Evolutionary conservation across 2,329 filamentous ascomycete genomes (phyloP), one percentile per base, ranked within the genome.

Genomic region (Fusarium napiforme): DNA sequence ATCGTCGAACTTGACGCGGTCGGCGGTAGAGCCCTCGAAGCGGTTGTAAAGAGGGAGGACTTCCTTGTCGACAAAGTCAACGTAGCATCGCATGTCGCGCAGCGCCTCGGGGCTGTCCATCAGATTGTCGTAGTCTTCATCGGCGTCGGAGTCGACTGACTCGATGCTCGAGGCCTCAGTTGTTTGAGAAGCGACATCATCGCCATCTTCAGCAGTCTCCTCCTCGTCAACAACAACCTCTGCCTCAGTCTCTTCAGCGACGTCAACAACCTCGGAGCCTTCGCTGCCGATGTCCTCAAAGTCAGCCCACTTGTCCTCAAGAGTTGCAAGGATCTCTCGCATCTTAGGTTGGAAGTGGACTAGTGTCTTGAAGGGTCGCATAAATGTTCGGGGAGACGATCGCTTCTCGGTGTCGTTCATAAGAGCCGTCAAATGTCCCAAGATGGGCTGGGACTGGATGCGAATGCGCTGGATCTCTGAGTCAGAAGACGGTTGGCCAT

Each of bases 291-390:
- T 53, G 32, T 83, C 81, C 53, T 83, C 82, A 37, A 79, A 78
- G 46, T 83, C 81, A 2, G 76, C 82, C 82, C 82, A 84, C 66
- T 83, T 84, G 67, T 84, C 82, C 61, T 84, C 83, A 12, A 85
- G 76, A 0, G 78, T 80, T 5, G 77, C 72, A 2, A 85, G 80
- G 9, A 81, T 79, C 57, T 83, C 79, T 28, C 79, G 79, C 81
- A 84, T 84, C 75, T 82, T 81, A 10, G 82, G 81, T 50, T 85
- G 84, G 60, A 82, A 83, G 76, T 83, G 82, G 1, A 84, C 76
- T 7, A 85, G 69, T 9, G 81, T 57, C 74, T 83, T 82, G 76
- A 85, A 85, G 1, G 84, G 84, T 2, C 82, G 74, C 71, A 83
- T 74, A 21, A 85, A 85, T 4, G 83, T 84, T 9, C 82, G 79